Evolutionary conservation across 345 rosid genomes (phyloP), one percentile per base, ranked within the genome.

Genomic region (Eucalyptus urophylla): DNA sequence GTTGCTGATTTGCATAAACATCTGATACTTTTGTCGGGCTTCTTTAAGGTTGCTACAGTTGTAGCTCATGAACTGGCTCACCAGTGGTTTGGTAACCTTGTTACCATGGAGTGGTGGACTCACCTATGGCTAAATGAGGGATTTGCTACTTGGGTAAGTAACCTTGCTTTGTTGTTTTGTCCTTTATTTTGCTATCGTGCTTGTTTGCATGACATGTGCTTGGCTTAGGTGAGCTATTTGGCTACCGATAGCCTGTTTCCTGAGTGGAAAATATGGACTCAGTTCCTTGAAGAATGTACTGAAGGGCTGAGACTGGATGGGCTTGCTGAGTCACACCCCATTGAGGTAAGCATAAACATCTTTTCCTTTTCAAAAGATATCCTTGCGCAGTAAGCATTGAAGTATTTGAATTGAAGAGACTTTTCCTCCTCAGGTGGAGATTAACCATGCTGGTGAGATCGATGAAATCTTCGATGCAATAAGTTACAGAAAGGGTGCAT

Each of bases 41-140:
- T 86, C 44, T 93, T 90, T 88, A 85, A 97, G 99, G 97, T 98
- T 90, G 97, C 97, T 24, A 97, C 95, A 56, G 99, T 96, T 81
- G 99, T 98, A 89, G 99, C 99, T 40, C 99, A 98, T 95, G 99
- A 98, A 92, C 94, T 98, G 76, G 99, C 99, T 85, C 99, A 98
- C 91, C 99, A 98, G 92, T 98, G 99, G 99, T 98, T 98, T 92
- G 99, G 99, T 45, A 97, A 98, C 94, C 99, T 98, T 91, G 99
- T 98, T 87, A 97, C 99, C 81, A 98, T 98, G 99, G 99, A 98
- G 91, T 98, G 99, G 99, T 98, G 99, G 99, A 98, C 99, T 5
- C 96, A 98, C 92, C 93, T 98, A 88, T 98, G 99, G 99, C 95
- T 97, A 86, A 98, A 98, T 90, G 99, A 98, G 93, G 99, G 99